A percentile compares a stretch with the other conserved stretches of the same genome.
Evolutionary conservation across 345 rosid genomes (phyloP).

Genomic region (Gossypium australe): DNA sequence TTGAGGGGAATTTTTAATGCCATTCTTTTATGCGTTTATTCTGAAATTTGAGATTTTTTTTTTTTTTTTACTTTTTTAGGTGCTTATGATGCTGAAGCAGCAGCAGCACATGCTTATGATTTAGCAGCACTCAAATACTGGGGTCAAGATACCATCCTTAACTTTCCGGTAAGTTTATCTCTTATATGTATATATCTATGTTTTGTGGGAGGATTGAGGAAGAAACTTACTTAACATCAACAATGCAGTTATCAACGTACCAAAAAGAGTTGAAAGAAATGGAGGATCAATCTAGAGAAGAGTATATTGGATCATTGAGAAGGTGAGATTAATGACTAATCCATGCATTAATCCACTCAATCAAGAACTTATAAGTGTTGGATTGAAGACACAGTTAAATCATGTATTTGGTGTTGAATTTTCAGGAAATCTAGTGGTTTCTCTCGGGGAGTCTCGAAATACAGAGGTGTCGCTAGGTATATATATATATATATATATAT

Average conservation of each 20-base stretch:
- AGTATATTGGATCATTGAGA: conserved; percentile 79
- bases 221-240: neutral
- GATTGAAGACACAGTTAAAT: neutral
- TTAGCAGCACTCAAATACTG: conserved; percentile 94
- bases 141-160: conserved; percentile 83
- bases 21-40: neutral
- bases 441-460: conserved; percentile 92
- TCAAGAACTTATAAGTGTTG: neutral
- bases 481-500: conserved; percentile 22
- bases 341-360: neutral
- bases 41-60: neutral
- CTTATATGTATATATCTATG: neutral
- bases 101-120: conserved; percentile 95
- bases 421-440: conserved; percentile 92
- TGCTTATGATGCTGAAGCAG: conserved; percentile 85
- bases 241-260: conserved; percentile 47
- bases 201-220: neutral
- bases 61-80: conserved; percentile 30
- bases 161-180: conserved; percentile 54
- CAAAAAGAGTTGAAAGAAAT: conserved; percentile 65
- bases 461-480: conserved; percentile 95
- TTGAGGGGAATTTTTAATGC: neutral
- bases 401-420: neutral
- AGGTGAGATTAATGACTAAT: conserved; percentile 34
- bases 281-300: conserved; percentile 78